Base-by-base conservation (phyloP, 140 eudicot genomes). In the Flaveria floridana region DNA sequence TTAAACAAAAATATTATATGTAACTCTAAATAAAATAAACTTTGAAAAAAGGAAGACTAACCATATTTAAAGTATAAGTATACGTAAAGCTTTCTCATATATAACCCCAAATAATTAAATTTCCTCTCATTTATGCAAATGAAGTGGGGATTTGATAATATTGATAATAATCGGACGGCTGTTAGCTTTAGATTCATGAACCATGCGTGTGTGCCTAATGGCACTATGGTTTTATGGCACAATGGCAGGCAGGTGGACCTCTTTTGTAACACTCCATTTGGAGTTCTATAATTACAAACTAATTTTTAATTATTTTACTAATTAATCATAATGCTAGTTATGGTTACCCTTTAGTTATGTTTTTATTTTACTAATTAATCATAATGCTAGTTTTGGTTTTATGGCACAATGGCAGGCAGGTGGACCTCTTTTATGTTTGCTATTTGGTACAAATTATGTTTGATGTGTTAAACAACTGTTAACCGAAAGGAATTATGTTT, bases 181-280 rank as follows among this genome's bases (percentile, higher is more conserved):
- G 28, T 2, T 20, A 59, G 25, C 15, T 30, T 63, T 0, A 1
- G 69, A 30, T 63, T 63, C n/a, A n/a, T n/a, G 5, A 63, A 63
- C 21, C 69, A 30, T 7, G 23, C 13, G 47, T 63, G 69, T 14
- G 23, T 28, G 69, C 69, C 69, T 63, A 63, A 28, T 63, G 69
- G 67, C 67, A 61, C 67, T 26, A 61, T 26, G 23, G 23, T 16
- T 5, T 5, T 16, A 50, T 16, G 25, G 61, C 23, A n/a, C 11
- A 0, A n/a, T 15, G 61, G 59, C 59, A 52, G 41, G 65, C 75
- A 50, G 65, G 75, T 47, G 23, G 62, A 6, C 68, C 30, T 18
- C n/a, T 11, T 53, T 56, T 19, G 67, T 37, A 55, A 19, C 34
- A 61, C 78, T 59, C 70, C 78, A 74, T 74, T 74, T 74, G 78